Conservation (phyloP, 495 filamentous ascomycete species). For the Talaromyces proteolyticus region DNA sequence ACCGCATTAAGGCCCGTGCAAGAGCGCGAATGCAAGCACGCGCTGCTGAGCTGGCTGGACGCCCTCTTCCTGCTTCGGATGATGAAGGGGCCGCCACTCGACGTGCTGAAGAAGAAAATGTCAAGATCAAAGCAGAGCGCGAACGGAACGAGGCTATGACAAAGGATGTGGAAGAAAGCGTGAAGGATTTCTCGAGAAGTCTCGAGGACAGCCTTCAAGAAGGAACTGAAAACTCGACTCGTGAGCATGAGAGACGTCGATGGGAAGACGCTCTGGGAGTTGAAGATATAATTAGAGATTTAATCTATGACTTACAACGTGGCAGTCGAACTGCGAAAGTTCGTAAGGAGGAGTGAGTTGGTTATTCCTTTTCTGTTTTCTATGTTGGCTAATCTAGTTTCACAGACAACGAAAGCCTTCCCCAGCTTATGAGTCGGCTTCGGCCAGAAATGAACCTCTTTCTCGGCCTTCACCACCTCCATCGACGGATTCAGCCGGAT, state of each 20-base stretch:
- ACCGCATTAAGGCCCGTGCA: conserved; percentile 89
- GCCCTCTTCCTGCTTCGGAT: conserved; percentile 56
- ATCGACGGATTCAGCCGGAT: conserved; percentile 35
- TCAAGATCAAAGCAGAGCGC: conserved; percentile 70
- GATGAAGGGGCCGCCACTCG: conserved; percentile 73
- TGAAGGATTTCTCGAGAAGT: conserved; percentile 77
- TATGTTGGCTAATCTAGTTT: background rate
- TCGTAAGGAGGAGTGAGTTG: conserved; percentile 64
- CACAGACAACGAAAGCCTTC: background rate
- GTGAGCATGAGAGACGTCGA: conserved; percentile 83
- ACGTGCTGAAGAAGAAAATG: conserved; percentile 80
- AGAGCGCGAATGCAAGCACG: conserved; percentile 98
- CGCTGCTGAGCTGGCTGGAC: conserved; percentile 85
- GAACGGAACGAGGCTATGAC: conserved; percentile 97
- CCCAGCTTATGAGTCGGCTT: conserved; percentile 3
- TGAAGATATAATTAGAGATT: conserved; percentile 92
- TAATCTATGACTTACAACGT: conserved; percentile 93
- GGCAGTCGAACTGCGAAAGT: conserved; percentile 69
- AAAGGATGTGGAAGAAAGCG: conserved; percentile 92
- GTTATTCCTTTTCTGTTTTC: background rate
- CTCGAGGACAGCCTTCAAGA: conserved; percentile 86
- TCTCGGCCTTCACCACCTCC: conserved; percentile 33
- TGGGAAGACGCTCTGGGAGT: conserved; percentile 98
- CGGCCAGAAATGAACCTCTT: conserved; percentile 16
- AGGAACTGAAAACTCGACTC: conserved; percentile 59